Evolutionary conservation across 2,329 filamentous ascomycete genomes (phyloP), one percentile per base, ranked within the genome.

Genomic region (Xylaria polymorpha): DNA sequence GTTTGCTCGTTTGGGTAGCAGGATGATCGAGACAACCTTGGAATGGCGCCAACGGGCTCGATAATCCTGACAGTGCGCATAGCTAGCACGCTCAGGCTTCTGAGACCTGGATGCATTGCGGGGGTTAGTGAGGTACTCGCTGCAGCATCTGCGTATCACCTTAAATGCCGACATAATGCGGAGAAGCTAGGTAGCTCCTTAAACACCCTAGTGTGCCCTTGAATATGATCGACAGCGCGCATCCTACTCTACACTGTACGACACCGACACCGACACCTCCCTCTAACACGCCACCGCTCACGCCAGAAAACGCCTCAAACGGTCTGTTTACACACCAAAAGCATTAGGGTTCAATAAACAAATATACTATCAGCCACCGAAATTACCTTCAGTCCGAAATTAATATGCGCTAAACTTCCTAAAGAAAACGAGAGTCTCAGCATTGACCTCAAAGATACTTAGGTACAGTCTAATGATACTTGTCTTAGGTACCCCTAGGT

Each of bases 91-190:
- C 7, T 32, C 20, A 58, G 62, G 48, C 41, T 14, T 10, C n/a
- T 3, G 48, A 46, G 59, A 37, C 63, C 64, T 61, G 25, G 56
- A 60, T 35, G 25, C n/a, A 64, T 43, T 58, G 70, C 65, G 67
- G 68, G 69, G 70, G 70, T 69, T 66, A 64, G 25, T 8, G 14
- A 18, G 22, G 22, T 68, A 68, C 68, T 51, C 14, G 5, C 10
- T 8, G 10, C 18, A 8, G 6, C 4, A 25, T 29, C 25, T 9
- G 1, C 20, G 14, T 10, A 1, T 43, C 29, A 10, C 25, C 4
- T 5, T 5, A 22, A 41, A 35, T 18, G 2, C 5, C 6, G 3
- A 20, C 12, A n/a, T 25, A 29, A 15, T 66, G 67, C 64, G 64
- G 64, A 64, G 60, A 64, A 67, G 14, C 8, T 61, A 0, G 67